phyloP scores from a whole-genome alignment of 2,329 filamentous ascomycete genomes.

The Epichloe festucae region DNA sequence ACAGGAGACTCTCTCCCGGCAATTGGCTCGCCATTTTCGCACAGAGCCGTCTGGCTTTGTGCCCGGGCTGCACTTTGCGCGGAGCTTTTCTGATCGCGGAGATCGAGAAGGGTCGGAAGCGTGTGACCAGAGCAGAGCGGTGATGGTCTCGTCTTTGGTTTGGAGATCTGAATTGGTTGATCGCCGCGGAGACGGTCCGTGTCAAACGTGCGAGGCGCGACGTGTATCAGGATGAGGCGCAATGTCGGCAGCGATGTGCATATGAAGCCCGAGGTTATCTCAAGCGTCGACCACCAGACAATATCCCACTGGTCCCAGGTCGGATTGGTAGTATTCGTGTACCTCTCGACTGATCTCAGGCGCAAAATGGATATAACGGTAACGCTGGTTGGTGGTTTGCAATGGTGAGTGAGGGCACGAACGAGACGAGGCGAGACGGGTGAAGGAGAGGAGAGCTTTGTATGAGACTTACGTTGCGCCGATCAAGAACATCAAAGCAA shows the following conservation, averaged over 20 bases:
- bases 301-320: slow-evolving; percentile 2
- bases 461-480: slow-evolving; percentile 1
- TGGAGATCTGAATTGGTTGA: not conserved
- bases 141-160: not conserved
- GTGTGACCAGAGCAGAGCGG: not conserved
- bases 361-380: slow-evolving; percentile 4
- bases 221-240: slow-evolving; percentile 2
- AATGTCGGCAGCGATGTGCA: slow-evolving; percentile 2
- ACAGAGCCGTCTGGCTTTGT: not conserved
- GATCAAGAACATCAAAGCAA: slow-evolving; percentile 3
- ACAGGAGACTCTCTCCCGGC: not conserved
- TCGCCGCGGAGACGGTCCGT: not conserved
- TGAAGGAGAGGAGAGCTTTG: not conserved
- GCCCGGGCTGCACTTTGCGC: not conserved
- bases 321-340: not conserved
- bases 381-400: not conserved
- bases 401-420: not conserved
- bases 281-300: slow-evolving; percentile 3
- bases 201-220: not conserved
- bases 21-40: not conserved
- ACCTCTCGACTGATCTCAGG: not conserved
- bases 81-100: not conserved
- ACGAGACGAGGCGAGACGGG: not conserved
- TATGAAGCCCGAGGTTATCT: slow-evolving; percentile 2
- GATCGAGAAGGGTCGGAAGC: not conserved